phyloP scores from a whole-genome alignment of 2,329 filamentous ascomycete genomes.

The Orbilia quercus region DNA sequence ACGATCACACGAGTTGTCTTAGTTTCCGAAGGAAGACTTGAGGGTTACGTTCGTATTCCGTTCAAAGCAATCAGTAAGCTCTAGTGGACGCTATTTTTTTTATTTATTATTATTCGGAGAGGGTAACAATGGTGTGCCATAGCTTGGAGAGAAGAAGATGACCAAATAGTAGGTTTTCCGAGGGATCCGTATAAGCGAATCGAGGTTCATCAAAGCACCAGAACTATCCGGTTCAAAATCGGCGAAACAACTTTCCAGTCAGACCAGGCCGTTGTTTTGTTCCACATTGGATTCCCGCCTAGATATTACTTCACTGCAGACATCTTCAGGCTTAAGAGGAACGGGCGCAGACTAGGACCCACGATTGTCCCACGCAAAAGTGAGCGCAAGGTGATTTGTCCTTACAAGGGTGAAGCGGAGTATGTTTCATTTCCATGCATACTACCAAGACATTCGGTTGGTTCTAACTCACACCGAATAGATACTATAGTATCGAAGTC shows the following conservation, averaged over 20 bases:
- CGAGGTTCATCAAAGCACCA: conserved; percentile 18
- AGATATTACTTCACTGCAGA: conserved; percentile 39
- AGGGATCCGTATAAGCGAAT: conserved; percentile 46
- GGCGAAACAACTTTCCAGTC: conserved; percentile 29
- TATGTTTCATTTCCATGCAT: conserved; percentile 9
- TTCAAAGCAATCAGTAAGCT: conserved; percentile 40
- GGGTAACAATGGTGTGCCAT: not conserved
- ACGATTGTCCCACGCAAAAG: conserved; percentile 11
- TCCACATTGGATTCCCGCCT: conserved; percentile 39
- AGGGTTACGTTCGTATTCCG: conserved; percentile 32
- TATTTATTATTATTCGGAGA: not conserved
- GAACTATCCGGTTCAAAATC: conserved; percentile 26
- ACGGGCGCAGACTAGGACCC: conserved; percentile 7
- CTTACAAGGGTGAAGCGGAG: conserved; percentile 49
- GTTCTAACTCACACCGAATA: not conserved
- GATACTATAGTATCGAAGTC: conserved; percentile 30
- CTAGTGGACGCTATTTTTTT: not conserved
- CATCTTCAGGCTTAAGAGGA: conserved; percentile 30
- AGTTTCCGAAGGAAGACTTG: conserved; percentile 18
- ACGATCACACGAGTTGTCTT: conserved; percentile 7
- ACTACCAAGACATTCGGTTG: not conserved
- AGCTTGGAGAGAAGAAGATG: conserved; percentile 49
- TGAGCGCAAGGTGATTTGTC: conserved; percentile 28
- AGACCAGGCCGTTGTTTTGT: conserved; percentile 33
- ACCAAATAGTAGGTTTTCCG: conserved; percentile 35